phyloP scores from a whole-genome alignment of 75 land plant genomes.

The Picea sitchensis region DNA sequence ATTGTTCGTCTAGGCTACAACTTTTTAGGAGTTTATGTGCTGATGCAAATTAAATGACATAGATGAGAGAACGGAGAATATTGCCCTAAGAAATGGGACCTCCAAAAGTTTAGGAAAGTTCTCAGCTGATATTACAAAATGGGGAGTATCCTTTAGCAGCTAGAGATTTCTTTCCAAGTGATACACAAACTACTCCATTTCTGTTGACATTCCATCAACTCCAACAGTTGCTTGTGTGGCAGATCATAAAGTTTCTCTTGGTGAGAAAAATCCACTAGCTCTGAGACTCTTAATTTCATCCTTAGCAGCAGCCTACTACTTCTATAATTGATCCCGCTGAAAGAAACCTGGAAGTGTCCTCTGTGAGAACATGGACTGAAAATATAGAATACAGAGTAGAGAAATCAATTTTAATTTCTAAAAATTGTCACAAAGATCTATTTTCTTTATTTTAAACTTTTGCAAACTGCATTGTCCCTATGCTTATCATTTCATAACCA shows the following conservation, averaged over 20 bases:
- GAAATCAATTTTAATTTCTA: slow-evolving; percentile 12
- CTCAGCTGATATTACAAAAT: too few species aligned
- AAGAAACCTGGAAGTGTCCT: neutral
- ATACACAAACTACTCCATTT: too few species aligned
- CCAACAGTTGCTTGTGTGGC: neutral
- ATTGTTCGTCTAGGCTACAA: too few species aligned
- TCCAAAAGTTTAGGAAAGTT: too few species aligned
- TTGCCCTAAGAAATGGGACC: too few species aligned
- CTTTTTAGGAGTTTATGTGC: too few species aligned
- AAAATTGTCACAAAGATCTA: slow-evolving; percentile 19
- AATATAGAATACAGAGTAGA: neutral
- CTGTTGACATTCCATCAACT: neutral
- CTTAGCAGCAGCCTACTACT: neutral
- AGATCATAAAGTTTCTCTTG: neutral
- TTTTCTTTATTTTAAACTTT: slow-evolving; percentile 26
- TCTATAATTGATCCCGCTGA: neutral
- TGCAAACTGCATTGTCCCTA: neutral
- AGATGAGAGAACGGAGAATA: too few species aligned
- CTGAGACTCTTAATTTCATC: neutral
- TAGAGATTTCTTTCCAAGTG: too few species aligned
- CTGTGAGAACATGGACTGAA: neutral
- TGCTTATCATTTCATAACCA: slow-evolving; percentile 3
- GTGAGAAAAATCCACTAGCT: neutral
- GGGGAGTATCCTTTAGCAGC: too few species aligned
- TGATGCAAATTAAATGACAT: too few species aligned